Base-by-base conservation (phyloP, 495 filamentous ascomycete species). In the Glarea lozoyensis region DNA sequence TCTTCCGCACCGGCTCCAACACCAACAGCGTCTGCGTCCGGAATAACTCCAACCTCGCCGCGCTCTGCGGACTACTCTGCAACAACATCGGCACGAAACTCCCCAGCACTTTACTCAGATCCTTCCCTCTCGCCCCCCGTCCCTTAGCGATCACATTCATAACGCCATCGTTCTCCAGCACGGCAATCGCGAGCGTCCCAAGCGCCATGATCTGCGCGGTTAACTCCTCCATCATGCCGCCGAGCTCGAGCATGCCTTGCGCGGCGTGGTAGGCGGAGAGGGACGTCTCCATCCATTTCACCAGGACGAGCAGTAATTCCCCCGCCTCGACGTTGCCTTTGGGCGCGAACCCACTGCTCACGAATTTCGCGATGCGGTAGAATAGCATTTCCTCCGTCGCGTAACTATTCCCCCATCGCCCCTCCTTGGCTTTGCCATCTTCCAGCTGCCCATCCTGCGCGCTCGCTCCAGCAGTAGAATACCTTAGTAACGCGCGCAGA, bases 401-500 rank as follows among this genome's bases (percentile, higher is more conserved):
- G 39, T 70, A 72, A 0, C 69, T 73, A 46, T 55, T 72, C 36
- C 47, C 59, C 74, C 66, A 79, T 46, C 68, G 59, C 27, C 25
- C 42, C 5, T 24, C 29, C 17, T n/a, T 31, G n/a, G 57, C 54
- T 32, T 61, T 60, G 18, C 29, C 12, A 15, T 12, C 22, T 21
- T 19, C 18, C 5, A 5, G 17, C 16, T 16, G 4, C 27, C 18
- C 17, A 10, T 36, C 48, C 12, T 4, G 55, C 52, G 7, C 59
- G 47, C 42, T 56, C 56, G 4, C 30, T 27, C 68, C 66, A 16
- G 66, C 64, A 5, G 67, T 70, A 13, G 82, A 84, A 49, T 77
- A 75, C 31, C 70, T 69, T 49, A 78, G 69, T 2, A 86, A 58
- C 3, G 68, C 70, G n/a, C 59, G 52, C 43, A 88, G 63, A 2